Percentiles rank a stretch among this genome's conserved stretches.
phyloP scores from a whole-genome alignment of 1,284 basidiomycete genomes.

The Ceratobasidium sp. region DNA sequence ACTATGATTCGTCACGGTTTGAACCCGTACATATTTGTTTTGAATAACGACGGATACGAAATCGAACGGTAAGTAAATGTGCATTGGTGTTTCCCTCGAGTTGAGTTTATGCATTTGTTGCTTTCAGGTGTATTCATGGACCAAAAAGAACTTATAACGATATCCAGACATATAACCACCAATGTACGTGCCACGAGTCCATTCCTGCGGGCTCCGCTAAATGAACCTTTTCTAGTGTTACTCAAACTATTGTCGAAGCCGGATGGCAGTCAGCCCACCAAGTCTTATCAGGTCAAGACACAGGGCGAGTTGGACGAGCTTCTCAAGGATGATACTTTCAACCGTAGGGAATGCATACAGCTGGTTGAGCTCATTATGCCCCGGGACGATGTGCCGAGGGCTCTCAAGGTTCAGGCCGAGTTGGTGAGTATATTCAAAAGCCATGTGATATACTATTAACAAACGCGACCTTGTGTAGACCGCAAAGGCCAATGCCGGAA shows the following conservation, averaged over 20 bases:
- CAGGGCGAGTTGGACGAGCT: slow-evolving; percentile 70
- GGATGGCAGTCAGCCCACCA: slow-evolving; percentile 60
- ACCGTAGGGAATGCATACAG: slow-evolving; percentile 68
- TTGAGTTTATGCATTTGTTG: background rate
- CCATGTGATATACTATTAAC: background rate
- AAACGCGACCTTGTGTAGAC: background rate
- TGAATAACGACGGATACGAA: slow-evolving; percentile 90
- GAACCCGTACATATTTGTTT: slow-evolving; percentile 81
- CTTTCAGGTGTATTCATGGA: slow-evolving; percentile 48
- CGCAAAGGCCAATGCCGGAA: slow-evolving; percentile 24
- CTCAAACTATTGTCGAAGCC: slow-evolving; percentile 53
- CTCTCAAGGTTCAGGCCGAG: slow-evolving; percentile 62
- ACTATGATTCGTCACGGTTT: slow-evolving; percentile 75
- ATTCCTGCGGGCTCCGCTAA: background rate
- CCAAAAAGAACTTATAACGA: slow-evolving; percentile 54
- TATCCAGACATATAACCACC: slow-evolving; percentile 51
- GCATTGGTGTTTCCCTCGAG: slow-evolving; percentile 44
- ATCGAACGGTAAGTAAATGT: slow-evolving; percentile 86
- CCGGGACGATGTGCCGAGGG: slow-evolving; percentile 72
- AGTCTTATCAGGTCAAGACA: slow-evolving; percentile 69
- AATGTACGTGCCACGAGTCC: slow-evolving; percentile 60
- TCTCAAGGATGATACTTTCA: slow-evolving; percentile 66
- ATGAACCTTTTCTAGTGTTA: slow-evolving; percentile 30
- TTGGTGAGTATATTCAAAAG: slow-evolving; percentile 45
- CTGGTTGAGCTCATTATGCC: slow-evolving; percentile 83